Percentiles rank a stretch among this genome's conserved stretches.
Evolutionary conservation across 768 basidiomycete species (phyloP).

Genomic region (Hirschioporus abietinus): DNA sequence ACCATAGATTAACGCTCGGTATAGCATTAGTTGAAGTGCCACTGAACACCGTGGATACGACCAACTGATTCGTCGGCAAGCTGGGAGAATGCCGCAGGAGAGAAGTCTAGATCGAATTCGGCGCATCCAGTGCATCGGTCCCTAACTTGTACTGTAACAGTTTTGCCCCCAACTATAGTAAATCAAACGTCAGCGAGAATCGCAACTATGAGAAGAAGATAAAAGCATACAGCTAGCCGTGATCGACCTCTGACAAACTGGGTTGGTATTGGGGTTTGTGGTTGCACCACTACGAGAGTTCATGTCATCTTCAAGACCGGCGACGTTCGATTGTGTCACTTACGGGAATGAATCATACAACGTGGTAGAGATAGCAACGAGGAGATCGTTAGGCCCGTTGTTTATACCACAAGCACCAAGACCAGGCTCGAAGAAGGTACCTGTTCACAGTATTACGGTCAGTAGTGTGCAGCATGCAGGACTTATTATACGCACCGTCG

Average conservation of each 20-base stretch:
- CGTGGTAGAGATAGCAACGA: constrained; percentile 17
- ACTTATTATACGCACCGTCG: constrained; percentile 28
- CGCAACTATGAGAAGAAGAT: constrained; percentile 8
- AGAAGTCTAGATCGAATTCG: constrained; percentile 12
- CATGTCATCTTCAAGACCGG: background rate
- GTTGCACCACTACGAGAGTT: constrained; percentile 39
- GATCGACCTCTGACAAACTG: constrained; percentile 11
- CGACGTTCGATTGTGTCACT: constrained; percentile 16
- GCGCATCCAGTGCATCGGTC: constrained; percentile 15
- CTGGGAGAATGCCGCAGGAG: constrained; percentile 7
- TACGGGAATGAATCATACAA: constrained; percentile 61
- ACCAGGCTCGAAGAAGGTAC: constrained; percentile 11
- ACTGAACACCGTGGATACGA: background rate
- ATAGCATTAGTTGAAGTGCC: background rate
- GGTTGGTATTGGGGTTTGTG: constrained; percentile 46
- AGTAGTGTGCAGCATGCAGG: background rate
- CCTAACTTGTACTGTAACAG: constrained; percentile 11
- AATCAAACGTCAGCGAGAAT: constrained; percentile 9
- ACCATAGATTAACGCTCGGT: too few relatives aligned
- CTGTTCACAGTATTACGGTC: constrained; percentile 4
- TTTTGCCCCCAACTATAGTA: constrained; percentile 6
- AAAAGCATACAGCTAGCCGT: constrained; percentile 10
- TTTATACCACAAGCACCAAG: constrained; percentile 10
- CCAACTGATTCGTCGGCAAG: constrained; percentile 8
- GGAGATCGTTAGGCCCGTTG: constrained; percentile 7